Evolutionary conservation across 2,329 filamentous ascomycete genomes (phyloP).

Genomic region (Penicillium sclerotiorum): DNA sequence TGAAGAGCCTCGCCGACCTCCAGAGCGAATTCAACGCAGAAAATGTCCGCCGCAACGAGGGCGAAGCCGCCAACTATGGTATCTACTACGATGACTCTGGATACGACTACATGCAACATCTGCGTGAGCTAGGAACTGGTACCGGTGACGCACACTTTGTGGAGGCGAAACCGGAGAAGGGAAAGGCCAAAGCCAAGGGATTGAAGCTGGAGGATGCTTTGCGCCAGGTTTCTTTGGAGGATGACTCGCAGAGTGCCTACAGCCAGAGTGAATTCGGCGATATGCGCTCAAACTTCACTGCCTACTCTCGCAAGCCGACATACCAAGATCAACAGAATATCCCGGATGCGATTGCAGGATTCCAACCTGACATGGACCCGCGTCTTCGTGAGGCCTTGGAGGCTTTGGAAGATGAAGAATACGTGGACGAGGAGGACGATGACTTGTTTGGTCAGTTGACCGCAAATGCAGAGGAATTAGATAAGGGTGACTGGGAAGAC

Average conservation of each 20-base stretch:
- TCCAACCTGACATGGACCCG: constrained; percentile 98
- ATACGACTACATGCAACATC: constrained; percentile 99
- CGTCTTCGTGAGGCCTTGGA: constrained; percentile 86
- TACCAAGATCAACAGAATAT: constrained; percentile 94
- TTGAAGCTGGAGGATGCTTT: constrained; percentile 86
- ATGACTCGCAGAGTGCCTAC: constrained; percentile 36
- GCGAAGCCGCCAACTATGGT: constrained; percentile 91
- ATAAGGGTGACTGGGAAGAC: constrained; percentile 78
- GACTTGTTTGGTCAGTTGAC: constrained; percentile 77
- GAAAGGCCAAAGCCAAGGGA: constrained; percentile 69
- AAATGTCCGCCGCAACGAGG: constrained; percentile 81
- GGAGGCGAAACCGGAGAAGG: constrained; percentile 64
- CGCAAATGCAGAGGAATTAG: constrained; percentile 69
- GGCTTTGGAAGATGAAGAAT: constrained; percentile 92
- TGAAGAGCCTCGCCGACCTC: constrained; percentile 70
- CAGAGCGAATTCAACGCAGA: constrained; percentile 70
- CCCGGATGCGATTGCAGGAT: constrained; percentile 87
- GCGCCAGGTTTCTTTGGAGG: constrained; percentile 56
- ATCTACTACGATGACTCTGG: constrained; percentile 93
- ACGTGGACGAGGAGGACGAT: constrained; percentile 81
- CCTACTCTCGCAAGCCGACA: constrained; percentile 73
- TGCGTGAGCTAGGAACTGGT: constrained; percentile 79
- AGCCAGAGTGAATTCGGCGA: constrained; percentile 42
- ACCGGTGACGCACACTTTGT: constrained; percentile 78
- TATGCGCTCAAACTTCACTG: constrained; percentile 58